Base-by-base conservation (phyloP, 768 basidiomycete species). In the Suillus lakei region DNA sequence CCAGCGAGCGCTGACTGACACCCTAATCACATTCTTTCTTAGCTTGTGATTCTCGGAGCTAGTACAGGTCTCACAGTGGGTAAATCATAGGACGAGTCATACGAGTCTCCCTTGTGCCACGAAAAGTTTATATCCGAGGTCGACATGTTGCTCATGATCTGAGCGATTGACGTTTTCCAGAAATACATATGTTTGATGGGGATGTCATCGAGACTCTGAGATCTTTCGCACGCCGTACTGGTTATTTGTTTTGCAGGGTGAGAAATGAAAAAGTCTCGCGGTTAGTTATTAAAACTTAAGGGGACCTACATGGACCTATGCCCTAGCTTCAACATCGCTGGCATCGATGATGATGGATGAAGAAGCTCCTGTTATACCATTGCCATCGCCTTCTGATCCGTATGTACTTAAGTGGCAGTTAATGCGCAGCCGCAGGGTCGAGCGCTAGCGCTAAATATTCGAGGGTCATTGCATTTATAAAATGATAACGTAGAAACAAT, bases 191-290 rank as follows among this genome's bases (percentile, higher is more conserved):
- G 41, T 18, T 18, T 8, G 6, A 43, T 26, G 48, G 48, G 23
- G 44, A 48, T 48, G 12, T 23, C 39, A 39, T 39, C 39, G 23
- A 51, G 26, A 26, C 16, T 28, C 28, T 16, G 50, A 18, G 8
- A 6, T 26, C n/a, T n/a, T n/a, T 53, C 53, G n/a, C 53, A 54
- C 53, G 53, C 18, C 12, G 53, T 54, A n/a, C n/a, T n/a, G n/a
- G n/a, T n/a, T n/a, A n/a, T n/a, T n/a, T n/a, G n/a, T n/a, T n/a
- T n/a, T n/a, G n/a, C n/a, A 53, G 51, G 32, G 53, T 54, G 53
- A 54, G 30, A 54, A 32, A 32, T 54, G 30, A 21, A 54, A 48
- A 54, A 32, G 53, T 32, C 21, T 54, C 53, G 30, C 53, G 53
- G 53, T 54, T 53, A 4, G 30, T 5, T 32, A 32, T 53, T 53